Evolutionary conservation across 208 protist species (phyloP), one percentile per base, ranked within the genome.

Genomic region (Leishmania lainsoni): DNA sequence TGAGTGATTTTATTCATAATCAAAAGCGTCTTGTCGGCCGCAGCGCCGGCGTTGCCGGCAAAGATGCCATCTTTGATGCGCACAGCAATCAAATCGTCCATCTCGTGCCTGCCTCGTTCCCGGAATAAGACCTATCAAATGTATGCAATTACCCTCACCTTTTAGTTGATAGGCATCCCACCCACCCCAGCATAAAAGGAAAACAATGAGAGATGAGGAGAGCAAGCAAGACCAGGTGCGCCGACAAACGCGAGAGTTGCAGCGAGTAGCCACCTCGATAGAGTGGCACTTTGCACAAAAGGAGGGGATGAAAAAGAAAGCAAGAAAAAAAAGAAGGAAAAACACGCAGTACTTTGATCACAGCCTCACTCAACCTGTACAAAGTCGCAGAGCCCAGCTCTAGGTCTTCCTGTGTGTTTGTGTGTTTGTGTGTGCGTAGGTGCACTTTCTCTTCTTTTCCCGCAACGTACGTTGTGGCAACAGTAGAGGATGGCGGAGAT

Each of bases 1-100:
- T 98, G 94, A 20, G 92, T 96, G 75, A 98, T 96, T 80, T 98
- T 98, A 81, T 98, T 98, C 86, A 98, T 94, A 16, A 81, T 81
- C 48, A 98, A 83, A 79, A 98, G 97, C 49, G 97, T 94, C 66
- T 92, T 89, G 69, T 98, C 95, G 70, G 94, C 91, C 16, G 93
- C 91, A 16, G 92, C 93, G 39, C 89, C 87, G 16, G 88, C 81
- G 81, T 98, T 98, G 65, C 96, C 96, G 6, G 92, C 93, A 84
- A 98, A 98, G 81, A 98, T 93, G 54, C 96, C 96, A 86, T 98
- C 96, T 78, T 98, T 98, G 71, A 98, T 93, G 26, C 94, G 87
- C 45, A 98, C 92, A 20, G 96, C 96, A 81, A 97, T 90, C 42
- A 97, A 85, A 9, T 97, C 91, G 51, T 85, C 81, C 81, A 85